Evolutionary conservation across 164 flowering plant genomes (phyloP), one percentile per base, ranked within the genome.

Genomic region (Buxus sempervirens): DNA sequence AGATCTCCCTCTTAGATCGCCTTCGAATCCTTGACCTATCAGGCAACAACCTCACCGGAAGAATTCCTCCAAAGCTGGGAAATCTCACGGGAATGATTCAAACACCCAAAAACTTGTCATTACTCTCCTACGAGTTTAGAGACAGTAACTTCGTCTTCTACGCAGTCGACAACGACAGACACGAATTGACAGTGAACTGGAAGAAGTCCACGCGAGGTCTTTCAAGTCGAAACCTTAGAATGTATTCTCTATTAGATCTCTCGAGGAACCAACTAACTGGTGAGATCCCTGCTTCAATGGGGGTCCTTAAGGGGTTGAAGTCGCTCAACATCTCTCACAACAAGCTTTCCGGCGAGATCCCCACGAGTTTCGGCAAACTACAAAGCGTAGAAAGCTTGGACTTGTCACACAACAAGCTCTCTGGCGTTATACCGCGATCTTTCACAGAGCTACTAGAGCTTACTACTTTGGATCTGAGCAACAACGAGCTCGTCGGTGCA

Each of bases 1-100:
- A 53, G 21, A 51, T 82, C 6, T 76, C 81, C 54, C 77, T 76
- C 45, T 73, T 81, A 6, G 73, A 36, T 24, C 59, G 58, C 56
- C 85, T 86, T 19, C 75, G 64, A 22, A 82, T 86, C 55, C 84
- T 86, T 9, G 86, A 82, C 49, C 69, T 82, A 25, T 85, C 86
- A 0, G 55, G 54, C 72, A 84, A 84, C 70, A 68, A 73, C 14
- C 68, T 86, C 20, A 57, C 2, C 1, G 81, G 90, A 26, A 64
- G 38, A 51, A 82, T 83, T 58, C 85, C 85, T 25, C 51, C 45
- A 25, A 49, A 58, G 26, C 4, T 82, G 4, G 80, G 84, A 38
- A 63, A 79, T 51, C 70, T 86, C 16, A 41, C 2, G 2, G 83
- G 80, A 67, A 84, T 84, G 85, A 71, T 70, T 38, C 62, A 73